Percentiles rank a stretch among this genome's conserved stretches.
Conservation (phyloP, 2,329 filamentous ascomycete species). For the Aspergillus novofumigatus region DNA sequence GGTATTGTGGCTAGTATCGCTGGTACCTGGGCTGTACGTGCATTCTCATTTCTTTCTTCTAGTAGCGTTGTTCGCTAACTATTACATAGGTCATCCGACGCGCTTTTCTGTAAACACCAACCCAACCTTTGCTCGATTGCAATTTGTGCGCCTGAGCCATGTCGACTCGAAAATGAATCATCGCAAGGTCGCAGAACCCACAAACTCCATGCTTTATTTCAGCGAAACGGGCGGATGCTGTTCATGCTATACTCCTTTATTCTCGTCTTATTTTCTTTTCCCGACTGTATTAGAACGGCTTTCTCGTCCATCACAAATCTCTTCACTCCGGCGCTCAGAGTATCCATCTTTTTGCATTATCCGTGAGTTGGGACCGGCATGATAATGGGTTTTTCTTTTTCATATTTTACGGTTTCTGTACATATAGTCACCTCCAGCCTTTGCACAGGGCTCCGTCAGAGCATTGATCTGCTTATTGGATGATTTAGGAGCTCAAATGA, state of each 20-base stretch:
- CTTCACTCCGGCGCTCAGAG: conserved; percentile 44
- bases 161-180: conserved; percentile 16
- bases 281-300: conserved; percentile 38
- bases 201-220: conserved; percentile 24
- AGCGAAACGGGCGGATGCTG: conserved; percentile 25
- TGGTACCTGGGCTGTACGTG: conserved; percentile 82
- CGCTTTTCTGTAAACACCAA: conserved; percentile 43
- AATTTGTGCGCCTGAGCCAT: conserved; percentile 12
- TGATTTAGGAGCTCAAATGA: conserved; percentile 26
- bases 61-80: conserved; percentile 9
- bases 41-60: conserved; percentile 10
- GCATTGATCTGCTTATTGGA: conserved; percentile 21
- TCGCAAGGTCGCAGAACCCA: conserved; percentile 18
- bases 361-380: conserved; percentile 39
- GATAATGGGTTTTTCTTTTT: conserved; percentile 37
- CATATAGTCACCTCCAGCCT: conserved; percentile 40
- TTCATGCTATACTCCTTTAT: conserved; percentile 13
- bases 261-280: conserved; percentile 24
- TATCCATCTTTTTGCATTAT: conserved; percentile 38
- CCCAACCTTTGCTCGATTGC: conserved; percentile 8
- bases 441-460: conserved; percentile 2
- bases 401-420: conserved; percentile 32
- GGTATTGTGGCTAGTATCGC: conserved; percentile 83
- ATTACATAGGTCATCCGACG: conserved; percentile 47
- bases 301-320: conserved; percentile 27